A percentile compares a stretch with the other conserved stretches of the same genome.
phyloP scores from a whole-genome alignment of 768 basidiomycete genomes.

The Rhodotorula taiwanensis region DNA sequence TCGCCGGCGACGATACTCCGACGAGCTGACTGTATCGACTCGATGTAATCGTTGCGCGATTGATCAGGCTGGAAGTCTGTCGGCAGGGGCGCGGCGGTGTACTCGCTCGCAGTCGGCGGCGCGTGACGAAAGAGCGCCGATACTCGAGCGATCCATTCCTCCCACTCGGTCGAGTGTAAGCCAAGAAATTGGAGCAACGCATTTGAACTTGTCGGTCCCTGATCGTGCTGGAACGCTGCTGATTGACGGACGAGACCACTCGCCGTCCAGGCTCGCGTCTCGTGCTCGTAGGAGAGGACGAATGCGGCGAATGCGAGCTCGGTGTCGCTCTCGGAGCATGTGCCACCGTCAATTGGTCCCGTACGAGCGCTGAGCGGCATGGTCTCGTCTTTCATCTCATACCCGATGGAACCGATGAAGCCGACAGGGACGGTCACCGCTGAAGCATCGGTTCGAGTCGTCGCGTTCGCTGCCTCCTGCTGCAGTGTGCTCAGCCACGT shows the following conservation, averaged over 20 bases:
- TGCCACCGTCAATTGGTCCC: too few species aligned
- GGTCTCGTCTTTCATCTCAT: conserved; percentile 31
- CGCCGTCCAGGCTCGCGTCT: conserved; percentile 11
- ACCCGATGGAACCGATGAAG: conserved; percentile 32
- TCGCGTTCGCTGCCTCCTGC: not conserved
- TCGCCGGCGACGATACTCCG: conserved; percentile 77
- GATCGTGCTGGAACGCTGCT: too few species aligned
- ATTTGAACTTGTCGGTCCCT: too few species aligned
- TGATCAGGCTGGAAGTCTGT: conserved; percentile 13
- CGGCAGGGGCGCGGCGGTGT: not conserved
- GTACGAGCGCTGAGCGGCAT: conserved; percentile 16
- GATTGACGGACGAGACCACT: conserved; percentile 26
- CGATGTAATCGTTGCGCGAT: conserved; percentile 51
- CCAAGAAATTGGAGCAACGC: too few species aligned
- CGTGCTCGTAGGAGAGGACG: conserved; percentile 23
- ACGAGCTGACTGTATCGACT: conserved; percentile 58
- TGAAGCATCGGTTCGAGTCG: not conserved
- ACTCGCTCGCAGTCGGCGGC: too few species aligned
- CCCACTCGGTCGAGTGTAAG: conserved; percentile 3
- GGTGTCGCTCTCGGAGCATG: not conserved
- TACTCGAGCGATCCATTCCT: not conserved
- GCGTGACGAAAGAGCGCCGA: too few species aligned
- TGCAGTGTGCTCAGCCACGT: conserved; percentile 10
- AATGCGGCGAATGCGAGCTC: conserved; percentile 21
- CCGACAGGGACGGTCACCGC: conserved; percentile 14